Percentiles rank a stretch among this genome's conserved stretches.
These are phyloP conservation scores for Talaromyces islandicus DNA, from an alignment of 2,329 filamentous ascomycete species.

Conservation along the genomic window DNA sequence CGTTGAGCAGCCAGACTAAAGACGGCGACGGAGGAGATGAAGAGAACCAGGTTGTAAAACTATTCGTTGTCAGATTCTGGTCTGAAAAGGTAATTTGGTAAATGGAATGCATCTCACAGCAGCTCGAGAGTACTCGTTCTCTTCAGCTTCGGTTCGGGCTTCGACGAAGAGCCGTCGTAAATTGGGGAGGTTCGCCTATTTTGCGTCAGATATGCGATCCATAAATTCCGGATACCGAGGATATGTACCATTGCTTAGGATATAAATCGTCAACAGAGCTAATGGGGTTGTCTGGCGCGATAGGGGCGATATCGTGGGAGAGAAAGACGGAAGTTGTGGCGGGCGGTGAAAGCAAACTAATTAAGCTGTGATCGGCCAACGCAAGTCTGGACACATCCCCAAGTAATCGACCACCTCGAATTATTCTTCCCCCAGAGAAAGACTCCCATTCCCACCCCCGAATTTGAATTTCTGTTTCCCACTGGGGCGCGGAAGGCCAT, in stretches of 20 bases:
- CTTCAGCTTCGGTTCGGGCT: conserved; percentile 84
- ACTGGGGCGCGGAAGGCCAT: background rate
- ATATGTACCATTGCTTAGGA: background rate
- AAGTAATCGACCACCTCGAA: background rate
- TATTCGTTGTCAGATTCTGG: conserved; percentile 10
- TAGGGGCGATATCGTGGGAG: background rate
- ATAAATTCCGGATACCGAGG: too few species aligned
- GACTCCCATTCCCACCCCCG: background rate
- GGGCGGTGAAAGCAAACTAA: background rate
- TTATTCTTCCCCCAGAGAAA: background rate
- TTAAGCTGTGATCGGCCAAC: background rate
- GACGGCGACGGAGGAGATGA: conserved; percentile 91
- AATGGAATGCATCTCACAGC: conserved; percentile 56
- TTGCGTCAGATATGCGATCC: background rate
- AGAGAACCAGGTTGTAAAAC: conserved; percentile 97
- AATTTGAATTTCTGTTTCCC: background rate
- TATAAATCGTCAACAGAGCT: background rate
- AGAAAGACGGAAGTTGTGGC: background rate
- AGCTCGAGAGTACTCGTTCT: conserved; percentile 87
- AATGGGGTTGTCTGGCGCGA: background rate
- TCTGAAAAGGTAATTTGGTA: conserved; percentile 10
- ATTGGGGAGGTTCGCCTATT: conserved; percentile 64
- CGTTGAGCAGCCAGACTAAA: conserved; percentile 91
- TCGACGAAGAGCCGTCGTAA: conserved; percentile 95
- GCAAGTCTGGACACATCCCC: background rate